Evolutionary conservation across 139 green algal genomes (phyloP), one percentile per base, ranked within the genome.

Genomic region (Coelastrella sp.): DNA sequence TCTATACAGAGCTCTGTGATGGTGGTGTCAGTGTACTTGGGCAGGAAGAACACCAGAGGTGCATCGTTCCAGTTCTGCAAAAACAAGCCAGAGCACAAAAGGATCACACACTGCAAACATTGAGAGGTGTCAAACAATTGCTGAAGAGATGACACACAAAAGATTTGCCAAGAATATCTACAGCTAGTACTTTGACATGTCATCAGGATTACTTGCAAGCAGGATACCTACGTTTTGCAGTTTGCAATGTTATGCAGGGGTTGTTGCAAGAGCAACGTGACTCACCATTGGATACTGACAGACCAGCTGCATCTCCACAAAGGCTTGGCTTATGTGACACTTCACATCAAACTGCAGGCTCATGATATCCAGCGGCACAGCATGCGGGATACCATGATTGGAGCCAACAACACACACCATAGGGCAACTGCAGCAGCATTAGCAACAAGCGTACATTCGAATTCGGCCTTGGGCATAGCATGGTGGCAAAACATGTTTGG

Each of bases 1-100:
- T 91, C 85, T n/a, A 92, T 79, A 19, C 62, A 75, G 40, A 92
- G 43, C 72, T 92, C 87, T 7, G 80, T 89, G 57, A 92, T 83
- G 32, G 87, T 89, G 0, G 89, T 87, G 74, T 79, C 57, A 2
- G 53, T 75, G 34, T 68, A 80, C 64, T 92, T 92, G 45, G 89
- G 89, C 38, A 89, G 34, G 43, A 80, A 85, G 38, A 92, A 75
- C 84, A 87, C 71, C 57, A 89, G 84, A 19, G 63, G 73, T 5
- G 63, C 15, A n/a, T 57, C 34, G 2, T 45, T 64, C 85, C 72
- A 87, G 13, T 45, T 84, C 79, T 87, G 71, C 23, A 40, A 21
- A 30, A 41, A 38, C 60, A 69, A 3, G 6, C n/a, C n/a, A n/a
- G n/a, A n/a, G n/a, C n/a, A n/a, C n/a, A n/a, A n/a, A n/a, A n/a